These are phyloP conservation scores for Fusarium sp. DNA, from an alignment of 2,329 filamentous ascomycete species.

Conservation along the genomic window DNA sequence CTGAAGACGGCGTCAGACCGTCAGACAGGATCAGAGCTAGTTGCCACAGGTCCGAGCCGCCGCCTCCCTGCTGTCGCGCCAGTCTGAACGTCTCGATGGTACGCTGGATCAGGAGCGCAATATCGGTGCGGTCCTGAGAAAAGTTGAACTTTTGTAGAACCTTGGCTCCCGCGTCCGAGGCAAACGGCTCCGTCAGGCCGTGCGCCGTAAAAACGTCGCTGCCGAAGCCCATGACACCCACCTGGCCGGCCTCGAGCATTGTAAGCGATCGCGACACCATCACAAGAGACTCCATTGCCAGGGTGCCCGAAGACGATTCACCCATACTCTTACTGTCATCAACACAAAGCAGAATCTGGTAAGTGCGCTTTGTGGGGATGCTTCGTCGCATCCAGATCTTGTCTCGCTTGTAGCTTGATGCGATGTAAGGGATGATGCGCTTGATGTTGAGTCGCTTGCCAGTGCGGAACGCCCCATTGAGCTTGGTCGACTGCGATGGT, in stretches of 20 bases:
- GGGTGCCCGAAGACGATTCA: slow-evolving; percentile 77
- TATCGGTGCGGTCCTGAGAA: slow-evolving; percentile 86
- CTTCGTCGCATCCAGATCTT: slow-evolving; percentile 99
- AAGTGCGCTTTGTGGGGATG: slow-evolving; percentile 91
- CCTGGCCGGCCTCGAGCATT: slow-evolving; percentile 94
- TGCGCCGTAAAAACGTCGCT: slow-evolving; percentile 86
- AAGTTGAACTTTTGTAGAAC: slow-evolving; percentile 90
- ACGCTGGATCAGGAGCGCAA: slow-evolving; percentile 79
- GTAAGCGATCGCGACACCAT: slow-evolving; percentile 88
- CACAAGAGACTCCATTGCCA: slow-evolving; percentile 94
- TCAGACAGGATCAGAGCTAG: slow-evolving; percentile 93
- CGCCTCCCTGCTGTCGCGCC: slow-evolving; percentile 72
- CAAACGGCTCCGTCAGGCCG: slow-evolving; percentile 84
- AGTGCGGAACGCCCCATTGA: slow-evolving; percentile 95
- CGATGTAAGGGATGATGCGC: slow-evolving; percentile 99
- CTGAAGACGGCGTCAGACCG: slow-evolving; percentile 84
- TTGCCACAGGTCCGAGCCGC: slow-evolving; percentile 86
- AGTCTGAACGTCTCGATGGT: slow-evolving; percentile 85
- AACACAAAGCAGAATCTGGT: slow-evolving; percentile 97
- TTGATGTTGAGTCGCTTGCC: slow-evolving; percentile 99
- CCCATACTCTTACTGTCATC: slow-evolving; percentile 97
- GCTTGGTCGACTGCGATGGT: slow-evolving; percentile 93
- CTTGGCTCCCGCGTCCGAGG: slow-evolving; percentile 78
- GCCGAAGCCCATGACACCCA: slow-evolving; percentile 93
- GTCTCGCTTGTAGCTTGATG: slow-evolving; percentile 97